Evolutionary conservation across 106 monocot genomes (phyloP).

Genomic region (Phalaenopsis equestris): DNA sequence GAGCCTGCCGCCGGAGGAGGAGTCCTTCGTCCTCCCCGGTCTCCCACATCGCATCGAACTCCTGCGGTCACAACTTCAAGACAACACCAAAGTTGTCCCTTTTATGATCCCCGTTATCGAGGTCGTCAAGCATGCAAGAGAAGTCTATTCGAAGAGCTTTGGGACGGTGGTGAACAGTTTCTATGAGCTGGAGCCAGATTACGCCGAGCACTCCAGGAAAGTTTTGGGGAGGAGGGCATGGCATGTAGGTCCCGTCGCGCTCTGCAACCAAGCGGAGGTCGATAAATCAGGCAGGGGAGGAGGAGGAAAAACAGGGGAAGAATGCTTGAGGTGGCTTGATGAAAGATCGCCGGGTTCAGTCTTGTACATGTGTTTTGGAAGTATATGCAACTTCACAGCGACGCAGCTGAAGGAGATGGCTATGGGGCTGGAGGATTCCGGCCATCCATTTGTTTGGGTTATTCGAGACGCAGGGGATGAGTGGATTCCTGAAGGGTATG

Average conservation of each 20-base stretch:
- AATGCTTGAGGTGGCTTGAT: neutral
- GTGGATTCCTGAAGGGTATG: neutral
- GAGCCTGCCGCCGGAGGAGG: neutral
- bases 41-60: constrained; percentile 9
- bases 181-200: constrained; percentile 13
- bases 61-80: neutral
- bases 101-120: neutral
- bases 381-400: neutral
- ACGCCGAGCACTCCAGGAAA: neutral
- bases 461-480: neutral
- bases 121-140: neutral
- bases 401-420: constrained; percentile 8
- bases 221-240: neutral
- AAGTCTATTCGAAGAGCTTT: neutral
- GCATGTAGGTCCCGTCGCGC: neutral
- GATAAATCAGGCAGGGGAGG: neutral
- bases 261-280: neutral
- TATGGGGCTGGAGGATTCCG: constrained; percentile 7
- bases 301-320: too few relatives aligned
- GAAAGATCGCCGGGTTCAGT: constrained; percentile 7
- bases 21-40: neutral
- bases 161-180: constrained; percentile 12
- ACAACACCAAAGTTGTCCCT: too few relatives aligned
- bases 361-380: constrained; percentile 17
- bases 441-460: constrained; percentile 18